Base-by-base conservation (phyloP, 2,329 filamentous ascomycete genomes). In the Cladorrhinum sp. region DNA sequence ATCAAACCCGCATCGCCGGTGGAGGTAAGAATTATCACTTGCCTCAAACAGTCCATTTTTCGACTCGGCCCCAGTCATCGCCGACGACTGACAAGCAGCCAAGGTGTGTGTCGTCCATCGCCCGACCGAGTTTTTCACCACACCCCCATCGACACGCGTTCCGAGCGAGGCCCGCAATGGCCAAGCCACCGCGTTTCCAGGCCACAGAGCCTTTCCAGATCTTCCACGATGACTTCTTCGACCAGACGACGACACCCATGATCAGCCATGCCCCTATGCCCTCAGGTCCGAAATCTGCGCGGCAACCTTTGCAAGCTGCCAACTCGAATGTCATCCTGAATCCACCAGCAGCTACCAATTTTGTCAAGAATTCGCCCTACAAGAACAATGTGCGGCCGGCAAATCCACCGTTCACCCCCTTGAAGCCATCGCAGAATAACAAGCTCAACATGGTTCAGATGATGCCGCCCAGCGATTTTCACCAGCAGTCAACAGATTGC, bases 371-470 rank as follows among this genome's bases (percentile, higher is more conserved):
- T 61, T 96, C 91, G 58, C 91, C 90, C 10, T 83, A 82, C 69
- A 96, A 95, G 76, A 75, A 81, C 33, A 74, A 76, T 59, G 79
- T 80, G 67, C 78, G 78, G 67, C 76, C 77, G 48, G 82, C 80
- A 60, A 82, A 83, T 64, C 86, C 87, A 52, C 87, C 82, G 42
- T 81, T 81, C 64, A 82, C 82, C 68, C 84, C 82, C 65, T 82
- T 87, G n/a, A 74, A 76, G 67, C 82, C 80, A 68, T 71, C 77
- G 16, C 74, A 78, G 55, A 81, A 80, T 73, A 86, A 80, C 71
- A 85, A 84, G 69, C 79, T 95, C 65, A 87, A 89, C 71, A 82
- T 86, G 67, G 79, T 90, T 62, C 78, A 82, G 48, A 87, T 92
- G 77, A 83, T 86, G 54, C 88, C 88, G 30, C 89, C 89, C 1